Evolutionary conservation across 257 asterid genomes (phyloP), one percentile per base, ranked within the genome.

Genomic region (Nicotiana attenuata): DNA sequence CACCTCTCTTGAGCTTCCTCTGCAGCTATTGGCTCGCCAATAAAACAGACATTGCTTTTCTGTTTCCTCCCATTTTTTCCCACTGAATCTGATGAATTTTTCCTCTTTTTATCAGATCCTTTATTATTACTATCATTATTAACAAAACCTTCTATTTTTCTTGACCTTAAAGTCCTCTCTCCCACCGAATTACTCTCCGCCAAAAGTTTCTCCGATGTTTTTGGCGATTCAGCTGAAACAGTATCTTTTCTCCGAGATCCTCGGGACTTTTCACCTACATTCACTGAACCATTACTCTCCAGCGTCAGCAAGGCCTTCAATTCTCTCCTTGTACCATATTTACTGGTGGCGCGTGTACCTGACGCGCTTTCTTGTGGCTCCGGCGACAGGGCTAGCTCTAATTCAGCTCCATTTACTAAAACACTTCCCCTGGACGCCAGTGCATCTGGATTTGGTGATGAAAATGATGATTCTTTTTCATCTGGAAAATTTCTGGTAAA

Each of bases 11-110:
- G 90, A 87, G 99, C 98, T 65, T 78, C 93, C 71, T 91, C 98
- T 80, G 91, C 91, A 2, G 88, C 88, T 87, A 96, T 85, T 15
- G 97, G 97, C 81, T 90, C 90, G 76, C 98, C 97, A 17, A 90
- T 80, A 77, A 93, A 95, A 67, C 84, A 77, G 28, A 85, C 87
- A 22, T 24, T 78, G 57, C 31, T 77, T 85, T 85, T 88, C 75
- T 78, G 80, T 22, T 83, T 82, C 5, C 20, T 41, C 41, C 10
- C 31, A 20, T 71, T 85, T 35, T 57, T 80, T 76, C 71, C 56
- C 6, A 14, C 41, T 35, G 53, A 67, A 33, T 67, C 29, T 35
- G 76, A 38, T 75, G 63, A 50, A 75, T 13, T 41, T 41, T 77
- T 80, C 38, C 55, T 71, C 64, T 81, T 81, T 22, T 29, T 78